Conservation (phyloP, 345 rosid genomes). For the Euclidium syriacum region DNA sequence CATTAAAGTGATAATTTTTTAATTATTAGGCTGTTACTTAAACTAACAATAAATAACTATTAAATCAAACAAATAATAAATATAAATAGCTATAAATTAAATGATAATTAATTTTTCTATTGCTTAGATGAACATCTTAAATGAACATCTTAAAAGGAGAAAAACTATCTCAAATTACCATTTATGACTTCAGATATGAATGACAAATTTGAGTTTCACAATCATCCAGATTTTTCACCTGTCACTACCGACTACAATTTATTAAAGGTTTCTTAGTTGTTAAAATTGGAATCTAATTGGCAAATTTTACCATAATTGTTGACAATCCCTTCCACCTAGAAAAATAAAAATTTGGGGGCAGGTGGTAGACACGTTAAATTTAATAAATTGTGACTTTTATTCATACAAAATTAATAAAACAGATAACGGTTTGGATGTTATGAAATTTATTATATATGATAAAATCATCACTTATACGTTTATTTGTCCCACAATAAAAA, state of each 20-base stretch:
- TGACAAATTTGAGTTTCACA: not conserved
- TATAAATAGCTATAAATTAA: too few species aligned
- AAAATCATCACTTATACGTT: not conserved
- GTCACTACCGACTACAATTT: constrained; percentile 1
- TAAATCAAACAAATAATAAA: too few species aligned
- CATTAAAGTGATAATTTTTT: too few species aligned
- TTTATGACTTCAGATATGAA: not conserved
- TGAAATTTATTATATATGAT: constrained; percentile 1
- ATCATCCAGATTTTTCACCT: not conserved
- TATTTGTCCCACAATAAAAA: not conserved
- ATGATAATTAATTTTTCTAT: too few species aligned
- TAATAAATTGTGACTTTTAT: not conserved
- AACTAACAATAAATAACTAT: too few species aligned
- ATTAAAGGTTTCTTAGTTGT: constrained; percentile 6
- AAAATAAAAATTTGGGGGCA: constrained; percentile 8
- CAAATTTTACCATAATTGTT: constrained; percentile 16
- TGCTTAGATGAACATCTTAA: too few species aligned
- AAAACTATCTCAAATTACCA: not conserved
- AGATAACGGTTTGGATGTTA: constrained; percentile 20
- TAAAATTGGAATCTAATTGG: not conserved
- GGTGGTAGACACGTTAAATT: constrained; percentile 4
- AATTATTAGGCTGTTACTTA: too few species aligned
- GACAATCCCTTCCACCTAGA: constrained; percentile 17
- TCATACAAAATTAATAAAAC: constrained; percentile 6
- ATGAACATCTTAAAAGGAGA: too few species aligned